Base-by-base conservation (phyloP, 192 early-diverging fungal genomes). In the Phycomyces blakesleeanus region DNA sequence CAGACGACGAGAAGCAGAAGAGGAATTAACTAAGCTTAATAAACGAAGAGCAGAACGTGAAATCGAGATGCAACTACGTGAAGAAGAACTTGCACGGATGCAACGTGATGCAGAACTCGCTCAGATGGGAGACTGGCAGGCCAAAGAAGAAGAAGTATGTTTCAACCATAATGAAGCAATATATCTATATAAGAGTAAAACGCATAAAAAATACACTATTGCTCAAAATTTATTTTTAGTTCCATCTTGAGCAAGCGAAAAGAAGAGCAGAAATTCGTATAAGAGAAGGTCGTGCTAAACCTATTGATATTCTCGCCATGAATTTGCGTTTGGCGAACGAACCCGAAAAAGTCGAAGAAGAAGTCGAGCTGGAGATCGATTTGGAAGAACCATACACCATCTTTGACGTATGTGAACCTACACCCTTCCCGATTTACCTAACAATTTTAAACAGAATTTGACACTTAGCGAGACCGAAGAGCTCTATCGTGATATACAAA, bases 71-170 rank as follows among this genome's bases (percentile, higher is more conserved):
- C 80, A 87, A 56, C 75, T 90, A 59, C 74, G 93, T 7, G 94
- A 97, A 55, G 85, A 95, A 61, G 94, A 96, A 57, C 71, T 81
- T 64, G 69, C 76, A 16, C 81, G 89, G 25, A 74, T 87, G 67
- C 89, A 93, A 59, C 77, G 95, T 1, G 94, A 96, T 57, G 80
- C 88, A 40, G 96, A 98, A 69, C 81, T 85, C 51, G 89, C 86
- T 18, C 88, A 89, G 47, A 80, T 97, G 62, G 96, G 95, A n/a
- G 96, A 98, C 70, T 98, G 95, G 95, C 89, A 94, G 73, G 80
- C 84, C 0, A 84, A 89, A 34, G 96, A 99, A 59, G 94, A 95
- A 64, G 89, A 90, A 37, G 77, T 78, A 78, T 52, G 42, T 6
- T 25, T 34, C 7, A 7, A 7, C 29, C 29, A 34, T 26, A 21